Conservation (phyloP, 1,284 basidiomycete species). For the Trametes pubescens region DNA sequence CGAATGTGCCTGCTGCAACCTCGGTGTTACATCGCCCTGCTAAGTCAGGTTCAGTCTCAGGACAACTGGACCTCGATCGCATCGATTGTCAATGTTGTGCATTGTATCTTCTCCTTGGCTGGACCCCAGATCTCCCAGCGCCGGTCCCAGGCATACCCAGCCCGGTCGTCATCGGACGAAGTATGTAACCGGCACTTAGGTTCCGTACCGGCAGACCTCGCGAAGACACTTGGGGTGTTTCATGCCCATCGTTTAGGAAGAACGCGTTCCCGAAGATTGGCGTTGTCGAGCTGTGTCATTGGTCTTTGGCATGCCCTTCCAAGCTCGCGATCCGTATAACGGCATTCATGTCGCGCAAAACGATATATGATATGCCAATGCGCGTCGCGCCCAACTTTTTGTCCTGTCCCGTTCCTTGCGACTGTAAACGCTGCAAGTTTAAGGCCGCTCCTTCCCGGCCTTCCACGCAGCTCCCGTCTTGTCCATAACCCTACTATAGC, state of each 20-base stretch:
- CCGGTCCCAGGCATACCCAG: not conserved
- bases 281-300: not conserved
- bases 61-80: not conserved
- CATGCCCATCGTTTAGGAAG: constrained; percentile 4
- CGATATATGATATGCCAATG: not conserved
- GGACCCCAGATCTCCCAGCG: not conserved
- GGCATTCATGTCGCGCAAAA: not conserved
- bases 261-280: not conserved
- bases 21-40: not conserved
- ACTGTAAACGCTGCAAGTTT: constrained; percentile 1
- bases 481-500: not conserved
- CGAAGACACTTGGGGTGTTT: constrained; percentile 3
- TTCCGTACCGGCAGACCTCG: not conserved
- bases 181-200: not conserved
- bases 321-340: not conserved
- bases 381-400: not conserved
- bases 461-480: not conserved
- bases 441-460: not conserved
- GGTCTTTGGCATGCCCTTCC: not conserved
- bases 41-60: not conserved
- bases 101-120: not conserved
- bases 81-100: not conserved
- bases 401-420: not conserved
- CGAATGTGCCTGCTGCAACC: too few relatives aligned
- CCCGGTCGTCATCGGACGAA: not conserved